Evolutionary conservation across 2,329 filamentous ascomycete genomes (phyloP), one percentile per base, ranked within the genome.

Genomic region (Aspergillus persii): DNA sequence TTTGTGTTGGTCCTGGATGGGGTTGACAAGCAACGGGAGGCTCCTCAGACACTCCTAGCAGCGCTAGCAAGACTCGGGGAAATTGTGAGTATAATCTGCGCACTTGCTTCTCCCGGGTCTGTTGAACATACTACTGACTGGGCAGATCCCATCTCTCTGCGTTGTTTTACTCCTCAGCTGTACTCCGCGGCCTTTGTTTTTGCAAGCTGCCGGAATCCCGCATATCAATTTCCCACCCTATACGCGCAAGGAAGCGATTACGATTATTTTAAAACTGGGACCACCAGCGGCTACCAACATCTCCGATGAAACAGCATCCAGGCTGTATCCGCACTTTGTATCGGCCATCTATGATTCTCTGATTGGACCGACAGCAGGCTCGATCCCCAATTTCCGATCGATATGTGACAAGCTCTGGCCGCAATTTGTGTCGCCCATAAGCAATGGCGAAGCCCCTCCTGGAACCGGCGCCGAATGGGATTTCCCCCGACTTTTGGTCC

Each of bases 1-100:
- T 92, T 96, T 67, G 87, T 94, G 8, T 76, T 98, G 59, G 90
- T 97, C 9, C 83, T 98, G 63, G 95, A 98, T 78, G 91, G 87
- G 9, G 88, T 98, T 58, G 94, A 98, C 73, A 85, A 83, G 62
- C 90, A 96, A 73, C 83, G 89, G 68, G 94, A 98, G 70, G 86
- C 89, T 5, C 86, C 90, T 5, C 83, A 86, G 2, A 96, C 91
- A 1, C 77, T 98, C 12, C 78, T 96, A 4, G 88, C 93, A 33
- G 92, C 91, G 11, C 77, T 99, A 62, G 91, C 90, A 26, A 84
- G 93, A 61, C 75, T 99, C 23, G 89, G 90, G 12, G 92, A 97
- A 74, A 83, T 89, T 61, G 91, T 95, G 78, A 68, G 87, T 78
- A 51, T 31, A 23, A 8, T 29, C 18, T 18, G 33, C 48, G 4